A percentile compares a stretch with the other conserved stretches of the same genome.
Evolutionary conservation across 169 alveolate genomes (phyloP).

Genomic region (Plasmodium ovale): DNA sequence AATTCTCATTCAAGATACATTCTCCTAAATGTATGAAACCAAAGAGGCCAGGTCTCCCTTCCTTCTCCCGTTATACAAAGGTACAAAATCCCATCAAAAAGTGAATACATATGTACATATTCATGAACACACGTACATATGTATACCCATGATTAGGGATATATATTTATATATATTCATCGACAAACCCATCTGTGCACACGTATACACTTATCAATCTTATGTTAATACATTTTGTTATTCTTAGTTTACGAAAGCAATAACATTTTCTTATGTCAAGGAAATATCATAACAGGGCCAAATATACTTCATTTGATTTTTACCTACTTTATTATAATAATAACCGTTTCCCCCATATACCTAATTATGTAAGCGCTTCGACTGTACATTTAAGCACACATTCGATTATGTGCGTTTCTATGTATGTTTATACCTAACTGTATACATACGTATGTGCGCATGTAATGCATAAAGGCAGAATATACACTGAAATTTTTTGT

Average conservation of each 20-base stretch:
- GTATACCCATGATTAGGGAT: not conserved
- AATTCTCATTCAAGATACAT: not conserved
- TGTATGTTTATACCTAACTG: not conserved
- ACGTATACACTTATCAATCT: not conserved
- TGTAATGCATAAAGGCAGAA: no score
- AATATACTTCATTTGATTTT: slow-evolving; percentile 67
- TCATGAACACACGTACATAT: not conserved
- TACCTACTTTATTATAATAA: slow-evolving; percentile 61
- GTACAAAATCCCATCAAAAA: no score
- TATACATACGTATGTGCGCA: not conserved
- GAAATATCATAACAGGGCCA: slow-evolving; percentile 76
- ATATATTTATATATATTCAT: not conserved
- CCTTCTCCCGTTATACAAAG: slow-evolving; percentile 75
- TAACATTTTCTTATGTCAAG: slow-evolving; percentile 72
- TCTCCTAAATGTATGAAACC: slow-evolving; percentile 55
- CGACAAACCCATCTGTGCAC: not conserved
- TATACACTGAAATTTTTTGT: no score
- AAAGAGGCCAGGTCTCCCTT: slow-evolving; percentile 70
- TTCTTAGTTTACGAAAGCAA: slow-evolving; percentile 74
- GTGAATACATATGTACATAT: not conserved
- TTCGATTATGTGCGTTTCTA: no score
- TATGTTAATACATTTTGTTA: slow-evolving; percentile 2
- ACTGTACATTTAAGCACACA: no score
- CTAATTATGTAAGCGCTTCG: slow-evolving; percentile 70
- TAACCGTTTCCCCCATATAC: slow-evolving; percentile 64